Percentiles rank a stretch among this genome's conserved stretches.
Evolutionary conservation across 2,329 filamentous ascomycete genomes (phyloP).

Genomic region (Talaromyces rugulosus): DNA sequence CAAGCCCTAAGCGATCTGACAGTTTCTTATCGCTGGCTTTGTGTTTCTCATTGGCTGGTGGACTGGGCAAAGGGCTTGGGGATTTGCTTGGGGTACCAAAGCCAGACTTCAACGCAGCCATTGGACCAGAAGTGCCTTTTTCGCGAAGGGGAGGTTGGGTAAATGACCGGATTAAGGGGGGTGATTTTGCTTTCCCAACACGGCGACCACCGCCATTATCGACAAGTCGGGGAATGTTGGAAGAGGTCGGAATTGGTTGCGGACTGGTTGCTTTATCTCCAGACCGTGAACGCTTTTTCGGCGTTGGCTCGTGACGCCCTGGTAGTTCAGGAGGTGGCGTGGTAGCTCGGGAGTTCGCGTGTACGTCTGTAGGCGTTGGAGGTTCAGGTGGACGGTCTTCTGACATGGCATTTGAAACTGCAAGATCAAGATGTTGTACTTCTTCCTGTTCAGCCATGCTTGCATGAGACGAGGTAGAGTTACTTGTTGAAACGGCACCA

Average conservation of each 20-base stretch:
- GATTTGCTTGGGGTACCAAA: slow-evolving; percentile 18
- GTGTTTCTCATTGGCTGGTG: slow-evolving; percentile 27
- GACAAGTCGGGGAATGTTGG: slow-evolving; percentile 36
- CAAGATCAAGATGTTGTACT: slow-evolving; percentile 60
- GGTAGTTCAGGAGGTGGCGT: slow-evolving; percentile 15
- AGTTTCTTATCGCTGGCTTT: slow-evolving; percentile 66
- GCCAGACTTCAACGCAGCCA: slow-evolving; percentile 21
- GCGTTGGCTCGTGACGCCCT: slow-evolving; percentile 9
- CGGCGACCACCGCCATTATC: slow-evolving; percentile 32
- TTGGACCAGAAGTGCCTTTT: slow-evolving; percentile 18
- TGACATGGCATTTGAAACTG: slow-evolving; percentile 36
- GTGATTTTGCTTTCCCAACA: slow-evolving; percentile 37
- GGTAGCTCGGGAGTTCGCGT: slow-evolving; percentile 8
- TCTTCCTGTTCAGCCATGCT: slow-evolving; percentile 42
- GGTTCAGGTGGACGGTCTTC: slow-evolving; percentile 16
- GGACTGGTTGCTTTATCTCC: slow-evolving; percentile 13
- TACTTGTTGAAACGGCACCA: slow-evolving; percentile 16
- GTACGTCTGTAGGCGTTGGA: slow-evolving; percentile 9
- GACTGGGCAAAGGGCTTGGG: slow-evolving; percentile 18
- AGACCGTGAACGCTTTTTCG: slow-evolving; percentile 14
- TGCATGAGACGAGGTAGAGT: slow-evolving; percentile 18
- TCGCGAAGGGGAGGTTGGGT: slow-evolving; percentile 46
- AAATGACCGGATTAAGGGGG: slow-evolving; percentile 47
- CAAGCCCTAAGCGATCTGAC: slow-evolving; percentile 65
- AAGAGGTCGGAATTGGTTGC: slow-evolving; percentile 27